phyloP scores from a whole-genome alignment of 768 basidiomycete species.

The Suillus variegatus region DNA sequence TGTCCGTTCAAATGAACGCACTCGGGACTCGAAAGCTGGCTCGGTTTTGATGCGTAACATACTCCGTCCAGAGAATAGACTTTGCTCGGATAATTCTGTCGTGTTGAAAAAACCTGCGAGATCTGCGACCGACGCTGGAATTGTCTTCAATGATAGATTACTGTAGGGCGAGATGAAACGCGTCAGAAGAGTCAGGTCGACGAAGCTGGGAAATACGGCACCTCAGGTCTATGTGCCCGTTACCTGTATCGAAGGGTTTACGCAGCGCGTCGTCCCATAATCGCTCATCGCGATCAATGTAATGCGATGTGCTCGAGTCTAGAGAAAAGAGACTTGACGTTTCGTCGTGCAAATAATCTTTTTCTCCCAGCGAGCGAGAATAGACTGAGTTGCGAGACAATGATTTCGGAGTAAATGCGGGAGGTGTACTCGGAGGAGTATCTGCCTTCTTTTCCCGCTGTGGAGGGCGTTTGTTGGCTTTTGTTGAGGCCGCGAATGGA shows the following conservation, averaged over 20 bases:
- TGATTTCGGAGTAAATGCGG: slow-evolving; percentile 13
- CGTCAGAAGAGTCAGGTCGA: background rate
- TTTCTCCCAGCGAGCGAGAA: slow-evolving; percentile 28
- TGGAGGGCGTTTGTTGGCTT: slow-evolving; percentile 43
- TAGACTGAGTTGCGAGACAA: slow-evolving; percentile 11
- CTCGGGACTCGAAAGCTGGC: slow-evolving; percentile 24
- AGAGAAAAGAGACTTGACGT: slow-evolving; percentile 11
- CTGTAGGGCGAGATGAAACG: slow-evolving; percentile 25
- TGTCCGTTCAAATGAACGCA: slow-evolving; percentile 27
- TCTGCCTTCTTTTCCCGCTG: slow-evolving; percentile 43
- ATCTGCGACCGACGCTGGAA: slow-evolving; percentile 49
- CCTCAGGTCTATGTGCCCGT: slow-evolving; percentile 58
- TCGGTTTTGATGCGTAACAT: slow-evolving; percentile 39
- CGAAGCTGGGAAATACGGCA: slow-evolving; percentile 28
- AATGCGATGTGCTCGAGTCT: slow-evolving; percentile 16
- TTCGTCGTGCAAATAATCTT: slow-evolving; percentile 20
- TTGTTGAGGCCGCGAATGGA: slow-evolving; percentile 63
- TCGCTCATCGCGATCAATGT: slow-evolving; percentile 33
- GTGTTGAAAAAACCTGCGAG: slow-evolving; percentile 49
- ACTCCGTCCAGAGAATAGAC: slow-evolving; percentile 23
- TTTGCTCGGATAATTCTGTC: slow-evolving; percentile 35
- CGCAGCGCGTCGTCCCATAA: slow-evolving; percentile 52
- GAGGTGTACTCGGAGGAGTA: slow-evolving; percentile 23
- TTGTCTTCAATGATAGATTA: slow-evolving; percentile 42
- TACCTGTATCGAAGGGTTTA: slow-evolving; percentile 45